Base-by-base conservation (phyloP, 495 filamentous ascomycete species). In the Talaromyces ruber region DNA sequence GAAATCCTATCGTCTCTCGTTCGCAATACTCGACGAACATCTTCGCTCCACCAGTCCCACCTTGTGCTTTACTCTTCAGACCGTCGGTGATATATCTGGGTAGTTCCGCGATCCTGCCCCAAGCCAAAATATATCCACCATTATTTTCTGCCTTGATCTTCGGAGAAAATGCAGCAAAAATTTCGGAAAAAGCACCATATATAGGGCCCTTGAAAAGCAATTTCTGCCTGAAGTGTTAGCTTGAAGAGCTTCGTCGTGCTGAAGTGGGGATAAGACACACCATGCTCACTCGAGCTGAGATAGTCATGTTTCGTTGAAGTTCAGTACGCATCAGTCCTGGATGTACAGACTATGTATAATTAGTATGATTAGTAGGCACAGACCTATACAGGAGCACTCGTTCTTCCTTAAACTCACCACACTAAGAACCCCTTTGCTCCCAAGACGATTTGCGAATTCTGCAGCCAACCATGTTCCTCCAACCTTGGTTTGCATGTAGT, bases 401-500 rank as follows among this genome's bases (percentile, higher is more conserved):
- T 18, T 16, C 26, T 54, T 54, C 25, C 51, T 26, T 9, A 29
- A 22, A 61, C 64, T 29, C 34, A 66, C 64, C 24, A 67, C 39
- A 37, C 65, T 64, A 32, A 65, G 18, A 55, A 65, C 39, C 6
- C 64, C 64, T 25, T 65, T 50, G 5, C 29, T 56, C 22, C 30
- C 22, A 2, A 47, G 8, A 24, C 64, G 64, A 43, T 51, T 65
- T 0, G 74, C 76, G 62, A 67, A 76, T 59, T 79, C 76, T 51
- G 64, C 60, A 4, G 60, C 65, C 21, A 77, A 71, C 4, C 68
- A 52, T 37, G 69, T 65, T 50, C 73, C 75, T 2, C 77, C 78
- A 7, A 70, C 67, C 63, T 81, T 81, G 66, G 70, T 76, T 30
- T 66, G 60, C 34, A 67, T 71, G 63, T 81, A 80, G 34, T 71